Base-by-base conservation (phyloP, 257 asterid species). In the Oldenlandia corymbosa region DNA sequence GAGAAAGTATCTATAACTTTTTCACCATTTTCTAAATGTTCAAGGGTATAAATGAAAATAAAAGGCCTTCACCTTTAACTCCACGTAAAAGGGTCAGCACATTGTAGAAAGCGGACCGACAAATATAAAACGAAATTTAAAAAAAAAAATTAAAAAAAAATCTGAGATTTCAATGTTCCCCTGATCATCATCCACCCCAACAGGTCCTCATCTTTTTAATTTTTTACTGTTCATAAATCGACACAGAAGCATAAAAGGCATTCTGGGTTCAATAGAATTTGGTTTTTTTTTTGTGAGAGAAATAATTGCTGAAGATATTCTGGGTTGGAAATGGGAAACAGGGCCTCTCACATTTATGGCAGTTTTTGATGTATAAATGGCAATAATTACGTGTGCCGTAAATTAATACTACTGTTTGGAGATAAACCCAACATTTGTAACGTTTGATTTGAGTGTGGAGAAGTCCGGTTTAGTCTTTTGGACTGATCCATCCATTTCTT, bases 141-240 rank as follows among this genome's bases (percentile, higher is more conserved):
- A n/a, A n/a, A n/a, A n/a, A n/a, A n/a, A n/a, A n/a, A n/a, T n/a
- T n/a, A n/a, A 10, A 51, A 0, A 60, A 26, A 26, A 28, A 60
- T 60, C 53, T 60, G 65, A 42, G 53, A 60, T 23, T 60, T 60
- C 65, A 60, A 60, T 43, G 66, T 31, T 18, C 27, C 65, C 66
- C 49, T 27, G 11, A 32, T 45, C 21, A 45, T 45, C 3, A 45
- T 45, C 34, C 46, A 31, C 23, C 0, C 20, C 24, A 47, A 47
- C n/a, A 52, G 26, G 5, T 21, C 16, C 56, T 18, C 5, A n/a
- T 12, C 32, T 26, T 21, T 49, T 52, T 52, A 4, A 52, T 2
- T 11, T n/a, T n/a, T n/a, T 26, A 24, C 34, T 52, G 34, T 52
- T 52, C 8, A 11, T 51, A 1, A 5, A 47, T 18, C 9, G 16